phyloP scores from a whole-genome alignment of 352 stramenopile genomes.

The Globisporangium splendens region DNA sequence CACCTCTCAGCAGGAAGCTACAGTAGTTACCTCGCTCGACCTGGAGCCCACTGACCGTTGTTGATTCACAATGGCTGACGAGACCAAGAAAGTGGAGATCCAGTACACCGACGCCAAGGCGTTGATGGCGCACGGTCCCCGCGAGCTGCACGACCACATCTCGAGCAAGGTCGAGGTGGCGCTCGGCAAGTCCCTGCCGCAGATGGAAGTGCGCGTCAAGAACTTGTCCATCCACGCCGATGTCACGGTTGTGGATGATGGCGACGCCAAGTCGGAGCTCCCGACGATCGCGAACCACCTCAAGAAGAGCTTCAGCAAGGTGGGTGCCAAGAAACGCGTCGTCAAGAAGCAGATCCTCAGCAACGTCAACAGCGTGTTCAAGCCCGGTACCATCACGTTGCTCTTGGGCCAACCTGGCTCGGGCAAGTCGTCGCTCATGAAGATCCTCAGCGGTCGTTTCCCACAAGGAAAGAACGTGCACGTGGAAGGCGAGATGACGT shows the following conservation, averaged over 20 bases:
- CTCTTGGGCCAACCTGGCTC: conserved; percentile 32
- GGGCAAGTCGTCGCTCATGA: conserved; percentile 35
- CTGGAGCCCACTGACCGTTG: too few relatives aligned
- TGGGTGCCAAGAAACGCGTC: too few relatives aligned
- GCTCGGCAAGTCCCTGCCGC: conserved; percentile 11
- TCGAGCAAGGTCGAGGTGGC: conserved; percentile 21
- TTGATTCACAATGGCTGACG: too few relatives aligned
- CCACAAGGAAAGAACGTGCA: conserved; percentile 15
- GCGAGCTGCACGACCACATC: conserved; percentile 29
- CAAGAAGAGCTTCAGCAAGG: conserved; percentile 13
- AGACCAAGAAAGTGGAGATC: too few relatives aligned
- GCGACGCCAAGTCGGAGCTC: not conserved
- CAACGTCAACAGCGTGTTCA: not conserved
- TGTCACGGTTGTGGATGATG: conserved; percentile 2
- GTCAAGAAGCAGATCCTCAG: too few relatives aligned
- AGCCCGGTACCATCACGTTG: conserved; percentile 20
- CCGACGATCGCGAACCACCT: conserved; percentile 27
- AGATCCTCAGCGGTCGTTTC: conserved; percentile 32
- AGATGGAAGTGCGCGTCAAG: not conserved
- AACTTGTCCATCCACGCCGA: conserved; percentile 2
- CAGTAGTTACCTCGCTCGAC: too few relatives aligned
- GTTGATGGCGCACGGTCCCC: conserved; percentile 29
- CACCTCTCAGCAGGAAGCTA: too few relatives aligned
- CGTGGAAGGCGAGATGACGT: conserved; percentile 23
- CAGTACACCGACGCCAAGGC: conserved; percentile 22